Base-by-base conservation (phyloP, 2,329 filamentous ascomycete genomes). In the Colletotrichum musae region DNA sequence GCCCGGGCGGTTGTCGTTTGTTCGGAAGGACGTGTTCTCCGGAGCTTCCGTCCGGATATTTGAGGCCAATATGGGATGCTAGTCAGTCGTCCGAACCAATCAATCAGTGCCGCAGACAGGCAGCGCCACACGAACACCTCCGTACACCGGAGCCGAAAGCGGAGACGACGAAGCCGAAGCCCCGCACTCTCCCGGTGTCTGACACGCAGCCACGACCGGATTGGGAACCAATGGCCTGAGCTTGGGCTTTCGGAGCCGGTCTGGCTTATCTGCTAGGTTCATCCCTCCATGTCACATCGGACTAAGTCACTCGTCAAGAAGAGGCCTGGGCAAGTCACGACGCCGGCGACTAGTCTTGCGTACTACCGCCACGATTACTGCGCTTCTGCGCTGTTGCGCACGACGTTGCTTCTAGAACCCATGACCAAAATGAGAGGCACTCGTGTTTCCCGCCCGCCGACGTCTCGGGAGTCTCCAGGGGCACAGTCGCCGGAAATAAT, bases 81-180 rank as follows among this genome's bases (percentile, higher is more conserved):
- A 5, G 16, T 10, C 45, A 9, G 18, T 10, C 45, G 16, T 24
- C 41, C 15, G 41, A 48, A 48, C 16, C 45, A 6, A 2, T 36
- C 45, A 5, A 21, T 6, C 45, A 48, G 9, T 48, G n/a, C 16
- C 15, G 18, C 15, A 16, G 4, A 6, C 9, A 48, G 32, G 10
- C 32, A 18, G 3, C 45, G 18, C 45, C 45, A 48, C 9, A 18
- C 45, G 45, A 48, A n/a, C 45, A 21, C 18, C 56, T 52, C 56
- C 62, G 56, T 60, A 36, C 5, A 66, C 57, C 66, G 66, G 66
- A 69, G 66, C 66, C 66, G 66, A 61, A 53, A 66, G 62, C 56
- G 62, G 66, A 53, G 50, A 26, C 36, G 13, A 24, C 15, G 18
- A 26, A 54, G 45, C 50, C 50, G 61, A 56, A 4, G 41, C 21